These are phyloP conservation scores for Dactylellina haptotyla DNA, from an alignment of 2,329 filamentous ascomycete genomes.

Conservation along the genomic window DNA sequence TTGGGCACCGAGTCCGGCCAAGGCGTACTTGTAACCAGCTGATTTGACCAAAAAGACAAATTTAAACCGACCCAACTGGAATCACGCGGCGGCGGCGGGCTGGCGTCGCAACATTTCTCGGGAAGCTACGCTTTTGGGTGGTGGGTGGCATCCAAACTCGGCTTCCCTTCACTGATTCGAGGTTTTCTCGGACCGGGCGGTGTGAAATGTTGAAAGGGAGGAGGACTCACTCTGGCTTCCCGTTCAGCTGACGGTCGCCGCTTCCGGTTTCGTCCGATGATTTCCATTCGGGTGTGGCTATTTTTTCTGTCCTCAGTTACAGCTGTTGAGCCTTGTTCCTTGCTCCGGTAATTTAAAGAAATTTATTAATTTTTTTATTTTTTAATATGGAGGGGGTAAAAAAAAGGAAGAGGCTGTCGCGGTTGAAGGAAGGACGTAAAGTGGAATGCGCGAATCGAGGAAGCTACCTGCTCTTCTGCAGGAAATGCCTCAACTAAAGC, in stretches of 20 bases:
- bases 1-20: constrained; percentile 24
- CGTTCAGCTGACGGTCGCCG: constrained; percentile 21
- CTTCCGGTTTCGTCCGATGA: constrained; percentile 49
- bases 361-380: too few species aligned
- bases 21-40: constrained; percentile 15
- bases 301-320: not conserved
- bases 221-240: too few species aligned
- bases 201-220: constrained; percentile 1
- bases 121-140: not conserved
- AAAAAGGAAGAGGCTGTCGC: constrained; percentile 8
- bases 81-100: constrained; percentile 27
- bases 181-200: constrained; percentile 11
- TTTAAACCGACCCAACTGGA: not conserved
- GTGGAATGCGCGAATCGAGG: too few species aligned
- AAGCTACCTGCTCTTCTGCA: not conserved
- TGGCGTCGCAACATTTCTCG: constrained; percentile 16
- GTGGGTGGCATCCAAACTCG: not conserved
- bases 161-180: not conserved
- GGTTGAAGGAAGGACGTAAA: too few species aligned
- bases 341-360: too few species aligned
- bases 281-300: not conserved
- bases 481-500: constrained; percentile 48
- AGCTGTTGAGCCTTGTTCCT: not conserved
- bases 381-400: too few species aligned
- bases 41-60: not conserved